Conservation (phyloP, 352 stramenopile genomes). For the Pythium guiyangense region DNA sequence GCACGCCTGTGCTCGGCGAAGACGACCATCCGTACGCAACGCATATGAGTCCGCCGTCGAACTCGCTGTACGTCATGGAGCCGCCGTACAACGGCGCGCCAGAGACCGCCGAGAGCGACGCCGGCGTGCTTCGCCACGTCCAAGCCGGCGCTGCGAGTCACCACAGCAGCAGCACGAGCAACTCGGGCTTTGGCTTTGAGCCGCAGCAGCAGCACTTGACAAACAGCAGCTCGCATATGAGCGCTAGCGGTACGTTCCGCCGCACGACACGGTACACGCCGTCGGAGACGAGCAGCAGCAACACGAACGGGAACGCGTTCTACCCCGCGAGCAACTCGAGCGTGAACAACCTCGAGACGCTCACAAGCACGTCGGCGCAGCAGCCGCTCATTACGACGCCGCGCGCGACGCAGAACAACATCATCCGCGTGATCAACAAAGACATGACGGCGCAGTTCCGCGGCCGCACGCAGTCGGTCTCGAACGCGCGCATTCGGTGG, state of each 20-base stretch:
- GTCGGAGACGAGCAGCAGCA: slow-evolving; percentile 11
- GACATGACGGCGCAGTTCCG: slow-evolving; percentile 87
- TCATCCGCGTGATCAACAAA: slow-evolving; percentile 89
- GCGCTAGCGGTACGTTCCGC: slow-evolving; percentile 6
- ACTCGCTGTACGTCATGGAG: slow-evolving; percentile 72
- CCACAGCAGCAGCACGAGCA: not conserved
- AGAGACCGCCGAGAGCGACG: slow-evolving; percentile 19
- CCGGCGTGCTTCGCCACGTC: slow-evolving; percentile 3
- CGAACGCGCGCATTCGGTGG: slow-evolving; percentile 76
- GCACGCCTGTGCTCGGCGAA: slow-evolving; percentile 63
- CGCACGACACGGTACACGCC: slow-evolving; percentile 18
- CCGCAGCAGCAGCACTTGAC: slow-evolving; percentile 6
- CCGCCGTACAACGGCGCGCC: slow-evolving; percentile 22
- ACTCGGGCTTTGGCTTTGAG: slow-evolving; percentile 11
- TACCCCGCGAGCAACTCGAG: slow-evolving; percentile 27
- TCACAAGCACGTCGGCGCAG: slow-evolving; percentile 50
- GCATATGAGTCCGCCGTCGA: slow-evolving; percentile 41
- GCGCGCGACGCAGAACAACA: slow-evolving; percentile 56
- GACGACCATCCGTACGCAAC: slow-evolving; percentile 55
- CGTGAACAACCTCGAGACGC: slow-evolving; percentile 11
- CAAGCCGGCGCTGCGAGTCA: not conserved
- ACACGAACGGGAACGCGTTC: slow-evolving; percentile 10
- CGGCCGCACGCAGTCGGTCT: slow-evolving; percentile 60
- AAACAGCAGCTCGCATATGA: slow-evolving; percentile 14
- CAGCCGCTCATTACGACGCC: slow-evolving; percentile 63